Base-by-base conservation (phyloP, 2,329 filamentous ascomycete species). In the Clonostachys byssicola region DNA sequence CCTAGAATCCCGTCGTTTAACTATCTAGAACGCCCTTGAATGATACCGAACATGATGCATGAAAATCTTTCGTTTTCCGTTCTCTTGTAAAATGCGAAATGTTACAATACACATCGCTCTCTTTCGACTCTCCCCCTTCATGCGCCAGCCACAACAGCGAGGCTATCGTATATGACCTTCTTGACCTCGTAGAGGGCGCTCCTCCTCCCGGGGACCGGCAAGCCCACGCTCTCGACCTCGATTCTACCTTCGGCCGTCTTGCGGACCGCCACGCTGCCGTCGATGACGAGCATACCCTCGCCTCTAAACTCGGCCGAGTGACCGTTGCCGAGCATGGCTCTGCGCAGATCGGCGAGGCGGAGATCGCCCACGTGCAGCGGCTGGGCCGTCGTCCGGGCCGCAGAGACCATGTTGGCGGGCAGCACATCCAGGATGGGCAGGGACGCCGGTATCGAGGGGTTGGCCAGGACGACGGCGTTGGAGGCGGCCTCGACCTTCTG, bases 351-450 rank as follows among this genome's bases (percentile, higher is more conserved):
- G 1, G 92, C 90, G 16, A 99, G 79, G 18, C 92, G 81, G 40
- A 97, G 72, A 64, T 99, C 94, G 52, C 94, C 94, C 5, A 99
- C 94, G 63, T 97, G 94, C 42, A 99, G 83, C 12, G 94, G 91
- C 53, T 92, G 90, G 0, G 90, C 86, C 34, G 87, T 83, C 5
- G 88, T 85, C 51, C 89, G 79, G 78, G 16, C 36, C 34, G 78
- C 64, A 12, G 60, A 51, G 3, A 62, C 58, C 12, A 43, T 18
- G 14, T 43, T 18, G 12, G 30, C 13, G 3, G 42, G 42, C 3
- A 39, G 36, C 14, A 39, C 17, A 12, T 39, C 36, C 14, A 39
- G 36, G 14, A 18, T 39, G 12, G 23, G 44, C 20, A 36, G 45
- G 18, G 13, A 47, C n/a, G 18, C 35, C 34, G 35, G 23, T 10